Conservation (phyloP, 2,329 filamentous ascomycete species). For the Cladosporium sp. region DNA sequence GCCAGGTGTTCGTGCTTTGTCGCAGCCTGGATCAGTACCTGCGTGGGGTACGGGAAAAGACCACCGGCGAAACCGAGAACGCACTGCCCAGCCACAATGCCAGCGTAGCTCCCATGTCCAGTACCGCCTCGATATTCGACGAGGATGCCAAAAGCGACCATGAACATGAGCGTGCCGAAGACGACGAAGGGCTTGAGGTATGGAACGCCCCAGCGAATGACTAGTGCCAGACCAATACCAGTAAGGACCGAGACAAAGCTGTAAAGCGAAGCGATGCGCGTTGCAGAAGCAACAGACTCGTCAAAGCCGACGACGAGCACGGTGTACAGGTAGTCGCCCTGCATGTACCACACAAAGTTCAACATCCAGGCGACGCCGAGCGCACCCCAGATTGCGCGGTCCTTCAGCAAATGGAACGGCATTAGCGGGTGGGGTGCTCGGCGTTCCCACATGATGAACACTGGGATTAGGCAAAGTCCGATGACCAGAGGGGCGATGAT, state of each 20-base stretch:
- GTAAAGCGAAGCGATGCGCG: conserved; percentile 58
- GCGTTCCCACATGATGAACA: conserved; percentile 54
- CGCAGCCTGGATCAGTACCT: conserved; percentile 49
- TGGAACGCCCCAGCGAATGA: conserved; percentile 52
- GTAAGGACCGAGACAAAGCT: conserved; percentile 54
- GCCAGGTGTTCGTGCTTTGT: conserved; percentile 55
- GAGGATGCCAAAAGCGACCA: conserved; percentile 62
- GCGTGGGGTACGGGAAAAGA: conserved; percentile 53
- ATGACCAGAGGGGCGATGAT: conserved; percentile 50
- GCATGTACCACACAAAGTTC: conserved; percentile 59
- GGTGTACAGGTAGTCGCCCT: conserved; percentile 62
- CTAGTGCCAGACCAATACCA: conserved; percentile 53
- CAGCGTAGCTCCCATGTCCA: conserved; percentile 43
- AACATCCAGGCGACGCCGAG: conserved; percentile 55
- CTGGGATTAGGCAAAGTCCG: conserved; percentile 47
- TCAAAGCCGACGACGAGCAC: conserved; percentile 59
- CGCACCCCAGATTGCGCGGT: conserved; percentile 61
- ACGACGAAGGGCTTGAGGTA: conserved; percentile 63
- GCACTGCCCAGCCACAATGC: conserved; percentile 60
- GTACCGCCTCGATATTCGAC: conserved; percentile 59
- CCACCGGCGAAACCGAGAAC: conserved; percentile 61
- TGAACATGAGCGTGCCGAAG: conserved; percentile 55
- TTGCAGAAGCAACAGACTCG: conserved; percentile 54
- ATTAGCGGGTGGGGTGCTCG: conserved; percentile 51
- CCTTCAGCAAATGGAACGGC: conserved; percentile 58